These are phyloP conservation scores for Hippophae gyantsensis DNA, from an alignment of 306 rosid genomes.

Conservation along the genomic window DNA sequence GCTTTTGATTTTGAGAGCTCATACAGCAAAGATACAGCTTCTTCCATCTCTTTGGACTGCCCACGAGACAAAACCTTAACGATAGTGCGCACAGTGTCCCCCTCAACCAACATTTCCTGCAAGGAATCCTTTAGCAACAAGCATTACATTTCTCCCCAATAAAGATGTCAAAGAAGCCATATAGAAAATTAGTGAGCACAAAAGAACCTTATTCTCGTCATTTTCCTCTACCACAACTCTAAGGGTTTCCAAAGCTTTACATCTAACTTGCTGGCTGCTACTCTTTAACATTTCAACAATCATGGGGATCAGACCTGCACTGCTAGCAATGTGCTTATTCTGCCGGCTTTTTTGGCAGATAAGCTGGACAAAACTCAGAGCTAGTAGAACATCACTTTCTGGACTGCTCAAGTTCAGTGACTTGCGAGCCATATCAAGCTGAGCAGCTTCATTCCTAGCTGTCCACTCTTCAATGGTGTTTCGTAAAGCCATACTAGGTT, in stretches of 20 bases:
- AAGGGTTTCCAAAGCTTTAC: slow-evolving; percentile 80
- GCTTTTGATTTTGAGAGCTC: slow-evolving; percentile 84
- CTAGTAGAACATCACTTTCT: slow-evolving; percentile 60
- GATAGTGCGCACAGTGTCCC: slow-evolving; percentile 76
- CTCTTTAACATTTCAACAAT: slow-evolving; percentile 80
- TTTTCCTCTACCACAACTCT: slow-evolving; percentile 70
- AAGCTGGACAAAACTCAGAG: slow-evolving; percentile 56
- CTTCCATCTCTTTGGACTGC: slow-evolving; percentile 83
- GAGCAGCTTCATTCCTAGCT: slow-evolving; percentile 89
- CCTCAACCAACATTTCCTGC: slow-evolving; percentile 80
- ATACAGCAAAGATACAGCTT: slow-evolving; percentile 82
- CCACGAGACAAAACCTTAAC: slow-evolving; percentile 78
- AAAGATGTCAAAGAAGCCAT: slow-evolving; percentile 6
- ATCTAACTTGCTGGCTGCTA: slow-evolving; percentile 66
- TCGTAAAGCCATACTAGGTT: slow-evolving; percentile 91
- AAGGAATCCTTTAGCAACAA: slow-evolving; percentile 27
- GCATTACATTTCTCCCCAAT: slow-evolving; percentile 13
- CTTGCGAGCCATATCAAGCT: slow-evolving; percentile 83
- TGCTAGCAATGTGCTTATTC: slow-evolving; percentile 53
- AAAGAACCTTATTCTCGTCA: slow-evolving; percentile 72
- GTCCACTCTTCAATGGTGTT: slow-evolving; percentile 99
- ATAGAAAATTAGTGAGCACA: slow-evolving; percentile 25
- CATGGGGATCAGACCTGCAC: slow-evolving; percentile 78
- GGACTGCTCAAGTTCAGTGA: slow-evolving; percentile 58
- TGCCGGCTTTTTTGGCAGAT: slow-evolving; percentile 64